Evolutionary conservation across 1,139 yeast genomes (phyloP).

Genomic region (Zygoascus meyerae): DNA sequence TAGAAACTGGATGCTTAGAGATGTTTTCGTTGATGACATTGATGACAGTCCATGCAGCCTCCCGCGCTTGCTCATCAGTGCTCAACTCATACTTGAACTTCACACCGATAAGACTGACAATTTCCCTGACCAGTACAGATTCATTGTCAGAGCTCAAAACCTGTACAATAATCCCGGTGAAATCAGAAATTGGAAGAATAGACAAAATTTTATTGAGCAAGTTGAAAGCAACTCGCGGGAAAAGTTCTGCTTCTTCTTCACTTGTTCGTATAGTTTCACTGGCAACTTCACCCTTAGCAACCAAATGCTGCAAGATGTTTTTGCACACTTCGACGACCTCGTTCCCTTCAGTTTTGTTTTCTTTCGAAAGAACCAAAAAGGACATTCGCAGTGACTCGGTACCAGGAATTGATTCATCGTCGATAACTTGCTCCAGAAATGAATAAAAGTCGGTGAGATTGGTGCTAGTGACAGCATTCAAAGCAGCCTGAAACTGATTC

Average conservation of each 20-base stretch:
- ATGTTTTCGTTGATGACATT: background rate
- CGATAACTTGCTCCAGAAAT: constrained; percentile 32
- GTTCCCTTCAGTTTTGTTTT: constrained; percentile 12
- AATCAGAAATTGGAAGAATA: constrained; percentile 67
- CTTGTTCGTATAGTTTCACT: background rate
- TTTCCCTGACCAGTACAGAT: constrained; percentile 40
- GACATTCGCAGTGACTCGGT: constrained; percentile 28
- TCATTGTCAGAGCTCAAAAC: background rate
- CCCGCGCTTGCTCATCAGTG: constrained; percentile 32
- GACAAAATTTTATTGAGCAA: constrained; percentile 59
- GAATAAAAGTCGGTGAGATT: constrained; percentile 40
- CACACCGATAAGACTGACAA: constrained; percentile 46
- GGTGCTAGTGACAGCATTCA: background rate
- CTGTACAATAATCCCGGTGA: constrained; percentile 54
- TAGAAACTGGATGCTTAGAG: constrained; percentile 10
- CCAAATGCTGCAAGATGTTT: constrained; percentile 1
- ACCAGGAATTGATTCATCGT: constrained; percentile 28
- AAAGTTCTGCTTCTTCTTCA: constrained; percentile 3
- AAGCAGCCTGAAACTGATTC: constrained; percentile 57
- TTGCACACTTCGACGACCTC: constrained; percentile 7
- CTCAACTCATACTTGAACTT: constrained; percentile 51
- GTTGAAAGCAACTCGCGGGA: constrained; percentile 30
- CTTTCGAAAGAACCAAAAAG: constrained; percentile 18
- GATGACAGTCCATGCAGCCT: constrained; percentile 30
- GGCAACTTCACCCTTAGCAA: constrained; percentile 1